phyloP scores from a whole-genome alignment of 306 rosid genomes.

The Sindora glabra region DNA sequence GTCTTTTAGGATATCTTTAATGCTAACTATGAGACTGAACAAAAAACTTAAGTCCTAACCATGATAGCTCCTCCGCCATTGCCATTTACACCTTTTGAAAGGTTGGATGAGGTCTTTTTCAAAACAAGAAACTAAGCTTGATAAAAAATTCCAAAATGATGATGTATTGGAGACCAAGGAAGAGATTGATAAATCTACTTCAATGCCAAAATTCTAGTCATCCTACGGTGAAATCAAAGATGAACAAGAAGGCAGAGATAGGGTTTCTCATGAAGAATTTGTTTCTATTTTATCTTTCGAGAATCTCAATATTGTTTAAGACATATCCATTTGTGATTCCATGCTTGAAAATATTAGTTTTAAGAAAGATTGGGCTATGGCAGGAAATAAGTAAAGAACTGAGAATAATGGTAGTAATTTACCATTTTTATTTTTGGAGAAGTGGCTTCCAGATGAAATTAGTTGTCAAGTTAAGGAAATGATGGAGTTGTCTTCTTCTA shows the following conservation, averaged over 20 bases:
- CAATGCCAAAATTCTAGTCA: slow-evolving; percentile 11
- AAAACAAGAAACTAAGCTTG: slow-evolving; percentile 12
- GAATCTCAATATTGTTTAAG: slow-evolving; percentile 56
- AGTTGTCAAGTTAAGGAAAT: slow-evolving; percentile 72
- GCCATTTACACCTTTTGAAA: slow-evolving; percentile 70
- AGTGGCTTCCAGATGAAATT: slow-evolving; percentile 86
- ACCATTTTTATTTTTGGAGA: slow-evolving; percentile 84
- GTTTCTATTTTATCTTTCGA: slow-evolving; percentile 71
- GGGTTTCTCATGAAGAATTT: slow-evolving; percentile 48
- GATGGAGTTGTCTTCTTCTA: slow-evolving; percentile 83
- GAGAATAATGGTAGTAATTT: slow-evolving; percentile 32
- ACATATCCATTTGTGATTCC: slow-evolving; percentile 53
- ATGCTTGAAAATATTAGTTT: slow-evolving; percentile 21
- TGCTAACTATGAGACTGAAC: too few species aligned
- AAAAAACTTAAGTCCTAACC: slow-evolving; percentile 11
- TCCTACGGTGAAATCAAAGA: slow-evolving; percentile 25
- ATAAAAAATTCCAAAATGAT: slow-evolving; percentile 4
- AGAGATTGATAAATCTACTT: slow-evolving; percentile 18
- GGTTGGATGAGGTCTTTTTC: slow-evolving; percentile 98
- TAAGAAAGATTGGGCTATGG: background rate
- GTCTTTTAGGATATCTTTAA: too few species aligned
- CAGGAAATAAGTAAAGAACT: slow-evolving; percentile 17
- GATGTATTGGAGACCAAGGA: background rate
- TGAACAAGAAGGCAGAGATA: slow-evolving; percentile 25
- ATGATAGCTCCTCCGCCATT: slow-evolving; percentile 24